These are phyloP conservation scores for Medicago truncatula DNA, from an alignment of 306 rosid species.

Conservation along the genomic window MtrunA17r5.0-ANR NC_053043.1:38425501-38426000, in stretches of 20 bases:
- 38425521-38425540: conserved; percentile 53
- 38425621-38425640: conserved; percentile 71
- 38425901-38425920: conserved; percentile 81
- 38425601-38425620: conserved; percentile 95
- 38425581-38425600: conserved; percentile 92
- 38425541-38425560: conserved; percentile 53
- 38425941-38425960: conserved; percentile 14
- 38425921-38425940: conserved; percentile 83
- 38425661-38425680: conserved; percentile 10
- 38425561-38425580: conserved; percentile 89
- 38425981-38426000: conserved; percentile 27
- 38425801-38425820: conserved; percentile 78
- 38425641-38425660: conserved; percentile 45
- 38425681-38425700: not conserved
- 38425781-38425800: conserved; percentile 82
- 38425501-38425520: conserved; percentile 37
- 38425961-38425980: conserved; percentile 9
- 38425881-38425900: conserved; percentile 57
- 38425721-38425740: conserved; percentile 54
- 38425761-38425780: conserved; percentile 67
- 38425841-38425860: conserved; percentile 74
- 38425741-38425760: conserved; percentile 85
- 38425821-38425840: conserved; percentile 73
- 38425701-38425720: not conserved
- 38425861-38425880: conserved; percentile 67